Evolutionary conservation across 345 rosid species (phyloP).

Genomic region (Geranium brycei): DNA sequence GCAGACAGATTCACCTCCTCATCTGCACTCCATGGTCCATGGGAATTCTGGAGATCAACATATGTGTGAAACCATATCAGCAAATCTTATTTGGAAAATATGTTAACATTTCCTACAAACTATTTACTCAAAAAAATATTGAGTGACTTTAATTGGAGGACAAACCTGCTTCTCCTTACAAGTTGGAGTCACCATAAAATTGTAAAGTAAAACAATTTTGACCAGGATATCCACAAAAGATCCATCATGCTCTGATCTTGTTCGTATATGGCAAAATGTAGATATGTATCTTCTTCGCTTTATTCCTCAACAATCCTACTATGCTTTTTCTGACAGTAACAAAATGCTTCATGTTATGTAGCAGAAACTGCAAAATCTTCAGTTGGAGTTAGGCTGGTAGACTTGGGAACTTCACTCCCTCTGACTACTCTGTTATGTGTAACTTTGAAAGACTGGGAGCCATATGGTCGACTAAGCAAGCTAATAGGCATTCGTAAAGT

Average conservation of each 20-base stretch:
- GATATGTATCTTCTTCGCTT: constrained; percentile 7
- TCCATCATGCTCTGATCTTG: too few relatives aligned
- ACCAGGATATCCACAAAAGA: too few relatives aligned
- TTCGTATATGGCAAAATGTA: constrained; percentile 1
- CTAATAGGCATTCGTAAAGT: constrained; percentile 86
- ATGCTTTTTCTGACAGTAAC: neutral
- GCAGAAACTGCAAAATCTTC: constrained; percentile 33
- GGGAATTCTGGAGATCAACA: too few relatives aligned
- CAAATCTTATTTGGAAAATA: too few relatives aligned
- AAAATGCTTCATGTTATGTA: constrained; percentile 16
- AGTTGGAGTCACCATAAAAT: constrained; percentile 9
- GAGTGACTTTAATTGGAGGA: constrained; percentile 7
- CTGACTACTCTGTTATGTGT: constrained; percentile 63
- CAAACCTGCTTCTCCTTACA: constrained; percentile 21
- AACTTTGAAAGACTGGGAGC: constrained; percentile 79
- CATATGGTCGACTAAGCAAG: constrained; percentile 76
- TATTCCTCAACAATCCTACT: constrained; percentile 10
- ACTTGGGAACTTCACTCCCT: constrained; percentile 61
- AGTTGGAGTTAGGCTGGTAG: constrained; percentile 20
- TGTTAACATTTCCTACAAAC: neutral
- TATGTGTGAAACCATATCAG: too few relatives aligned
- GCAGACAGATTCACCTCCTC: too few relatives aligned
- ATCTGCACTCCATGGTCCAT: too few relatives aligned
- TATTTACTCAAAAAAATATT: neutral
- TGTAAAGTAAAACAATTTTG: neutral